Evolutionary conservation across 306 rosid genomes (phyloP), one percentile per base, ranked within the genome.

Genomic region (Medicago arabica): DNA sequence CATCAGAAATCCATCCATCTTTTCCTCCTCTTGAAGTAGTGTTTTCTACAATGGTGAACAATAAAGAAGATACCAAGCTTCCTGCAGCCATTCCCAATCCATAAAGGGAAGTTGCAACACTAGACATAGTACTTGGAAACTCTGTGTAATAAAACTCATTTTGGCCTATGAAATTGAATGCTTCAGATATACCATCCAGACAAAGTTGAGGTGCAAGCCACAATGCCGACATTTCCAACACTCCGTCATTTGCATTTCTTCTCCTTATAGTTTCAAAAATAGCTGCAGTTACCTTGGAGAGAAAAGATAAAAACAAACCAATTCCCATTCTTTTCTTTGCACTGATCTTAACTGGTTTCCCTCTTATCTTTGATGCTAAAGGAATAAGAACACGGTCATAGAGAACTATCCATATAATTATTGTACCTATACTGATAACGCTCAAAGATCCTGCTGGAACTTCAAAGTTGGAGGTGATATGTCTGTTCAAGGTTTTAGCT

Each of bases 111-210:
- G 86, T 7, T 55, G 96, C 87, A 6, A 92, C 74, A 21, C 93
- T 88, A 0, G 93, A 84, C 93, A 89, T 88, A 25, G 82, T 84
- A 69, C 74, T 83, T 0, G 97, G 97, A 17, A 92, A 88, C 74
- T 89, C 93, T 0, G 88, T 78, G 70, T 92, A 89, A 76, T 86
- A 89, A 72, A 91, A 89, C 75, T 91, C 97, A 12, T 82, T 83
- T 50, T 91, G 94, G 34, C 88, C 97, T 2, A 89, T 81, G 3
- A 77, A 88, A 58, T 84, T 91, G 50, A 86, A 84, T 67, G 92
- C 97, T 79, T 91, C 97, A 14, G 92, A 89, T 17, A 91, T 83
- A 8, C 94, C 97, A 19, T 16, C 80, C 57, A 89, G 46, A 76
- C 72, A 69, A 69, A 84, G 81, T n/a, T 86, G 92, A 31, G 91